Evolutionary conservation across 1,139 yeast genomes (phyloP).

Genomic region (Scheffersomyces insectosa): DNA sequence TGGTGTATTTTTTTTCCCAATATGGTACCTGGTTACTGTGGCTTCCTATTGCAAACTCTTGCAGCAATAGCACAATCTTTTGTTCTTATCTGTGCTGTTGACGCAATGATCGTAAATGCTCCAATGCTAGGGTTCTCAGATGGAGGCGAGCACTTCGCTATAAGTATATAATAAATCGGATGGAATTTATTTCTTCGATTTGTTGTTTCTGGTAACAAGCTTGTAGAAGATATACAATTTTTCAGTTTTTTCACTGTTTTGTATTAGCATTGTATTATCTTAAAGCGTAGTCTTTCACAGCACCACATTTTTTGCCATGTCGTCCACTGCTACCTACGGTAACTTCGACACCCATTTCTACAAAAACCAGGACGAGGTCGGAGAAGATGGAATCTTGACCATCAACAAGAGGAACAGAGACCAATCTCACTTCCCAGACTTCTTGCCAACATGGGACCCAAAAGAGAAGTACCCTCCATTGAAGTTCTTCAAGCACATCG

Average conservation of each 20-base stretch:
- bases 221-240: constrained; percentile 3
- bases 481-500: constrained; percentile 49
- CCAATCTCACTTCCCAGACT: constrained; percentile 34
- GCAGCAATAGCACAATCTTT: too few species aligned
- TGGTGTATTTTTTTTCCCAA: too few species aligned
- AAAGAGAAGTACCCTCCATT: constrained; percentile 45
- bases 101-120: too few species aligned
- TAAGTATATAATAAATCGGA: too few species aligned
- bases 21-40: too few species aligned
- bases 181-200: too few species aligned
- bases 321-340: constrained; percentile 6
- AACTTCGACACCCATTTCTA: constrained; percentile 29
- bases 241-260: background rate
- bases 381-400: constrained; percentile 25
- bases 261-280: background rate
- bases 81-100: too few species aligned
- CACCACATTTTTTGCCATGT: constrained; percentile 1
- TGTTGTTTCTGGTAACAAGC: background rate
- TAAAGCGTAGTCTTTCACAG: constrained; percentile 1
- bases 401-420: constrained; percentile 25
- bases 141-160: too few species aligned
- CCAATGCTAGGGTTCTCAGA: too few species aligned
- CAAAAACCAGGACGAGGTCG: constrained; percentile 19
- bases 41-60: too few species aligned
- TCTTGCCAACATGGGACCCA: constrained; percentile 54